These are phyloP conservation scores for Wickerhamomyces strasburgensis DNA, from an alignment of 805 yeast genomes.

Conservation along the genomic window DNA sequence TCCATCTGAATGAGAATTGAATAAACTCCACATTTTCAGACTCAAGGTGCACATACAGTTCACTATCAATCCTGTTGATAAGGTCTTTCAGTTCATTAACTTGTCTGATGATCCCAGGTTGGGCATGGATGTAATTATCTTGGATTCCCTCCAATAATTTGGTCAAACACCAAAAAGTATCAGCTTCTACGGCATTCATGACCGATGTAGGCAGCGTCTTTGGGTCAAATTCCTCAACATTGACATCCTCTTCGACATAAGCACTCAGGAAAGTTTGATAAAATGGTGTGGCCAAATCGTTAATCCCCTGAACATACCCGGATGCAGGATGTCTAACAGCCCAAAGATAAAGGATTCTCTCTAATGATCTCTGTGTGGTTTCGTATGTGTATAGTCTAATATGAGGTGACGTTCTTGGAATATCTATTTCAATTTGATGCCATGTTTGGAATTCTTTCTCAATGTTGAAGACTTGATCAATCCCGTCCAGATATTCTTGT, in stretches of 20 bases:
- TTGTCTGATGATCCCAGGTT: slow-evolving; percentile 93
- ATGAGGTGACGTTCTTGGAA: slow-evolving; percentile 89
- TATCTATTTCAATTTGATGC: slow-evolving; percentile 94
- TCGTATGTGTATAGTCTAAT: slow-evolving; percentile 64
- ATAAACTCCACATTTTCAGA: slow-evolving; percentile 86
- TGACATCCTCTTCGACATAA: slow-evolving; percentile 45
- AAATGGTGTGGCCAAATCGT: slow-evolving; percentile 90
- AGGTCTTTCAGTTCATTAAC: slow-evolving; percentile 75
- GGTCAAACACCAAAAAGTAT: slow-evolving; percentile 94
- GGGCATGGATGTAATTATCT: slow-evolving; percentile 96
- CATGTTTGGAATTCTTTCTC: slow-evolving; percentile 74
- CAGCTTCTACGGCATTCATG: slow-evolving; percentile 78
- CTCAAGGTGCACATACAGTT: slow-evolving; percentile 68
- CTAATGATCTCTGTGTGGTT: slow-evolving; percentile 72
- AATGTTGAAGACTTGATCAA: slow-evolving; percentile 53
- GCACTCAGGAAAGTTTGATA: slow-evolving; percentile 77
- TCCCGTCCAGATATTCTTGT: slow-evolving; percentile 76
- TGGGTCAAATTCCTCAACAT: slow-evolving; percentile 61
- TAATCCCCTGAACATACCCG: slow-evolving; percentile 97
- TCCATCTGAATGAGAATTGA: slow-evolving; percentile 96
- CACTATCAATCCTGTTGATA: slow-evolving; percentile 73
- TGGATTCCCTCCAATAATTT: slow-evolving; percentile 90
- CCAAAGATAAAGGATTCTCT: slow-evolving; percentile 85
- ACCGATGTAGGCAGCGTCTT: slow-evolving; percentile 52
- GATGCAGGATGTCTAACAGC: slow-evolving; percentile 96